Percentiles rank a stretch among this genome's conserved stretches.
phyloP scores from a whole-genome alignment of 441 rosid species.

The Syzygium syzygioides region DNA sequence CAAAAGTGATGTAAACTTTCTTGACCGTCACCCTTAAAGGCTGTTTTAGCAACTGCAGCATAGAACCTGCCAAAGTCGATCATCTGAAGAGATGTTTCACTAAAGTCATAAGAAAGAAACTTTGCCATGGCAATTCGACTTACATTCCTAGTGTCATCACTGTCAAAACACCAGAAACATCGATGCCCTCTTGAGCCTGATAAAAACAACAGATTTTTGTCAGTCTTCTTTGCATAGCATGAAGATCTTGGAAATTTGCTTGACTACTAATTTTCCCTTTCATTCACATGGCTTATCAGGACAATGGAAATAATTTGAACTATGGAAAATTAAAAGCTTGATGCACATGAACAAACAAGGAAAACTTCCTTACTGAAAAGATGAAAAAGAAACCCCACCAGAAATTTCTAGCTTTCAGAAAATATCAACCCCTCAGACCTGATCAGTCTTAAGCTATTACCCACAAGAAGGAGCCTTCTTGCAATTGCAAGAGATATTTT shows the following conservation, averaged over 20 bases:
- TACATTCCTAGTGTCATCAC: constrained; percentile 97
- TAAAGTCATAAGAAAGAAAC: constrained; percentile 4
- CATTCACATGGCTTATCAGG: background rate
- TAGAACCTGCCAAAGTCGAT: constrained; percentile 63
- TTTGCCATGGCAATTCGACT: constrained; percentile 19
- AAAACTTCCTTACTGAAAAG: background rate
- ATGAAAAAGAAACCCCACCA: background rate
- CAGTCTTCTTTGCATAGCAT: constrained; percentile 4
- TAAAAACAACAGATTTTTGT: constrained; percentile 17
- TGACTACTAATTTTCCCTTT: background rate
- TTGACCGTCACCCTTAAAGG: constrained; percentile 90
- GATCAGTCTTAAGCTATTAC: background rate
- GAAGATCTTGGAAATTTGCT: background rate
- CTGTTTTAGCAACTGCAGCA: constrained; percentile 86
- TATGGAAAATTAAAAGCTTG: background rate
- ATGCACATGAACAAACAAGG: background rate
- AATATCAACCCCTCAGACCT: background rate
- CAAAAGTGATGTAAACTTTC: constrained; percentile 94
- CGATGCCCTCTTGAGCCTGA: constrained; percentile 87
- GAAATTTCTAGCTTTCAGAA: background rate
- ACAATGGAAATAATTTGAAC: background rate
- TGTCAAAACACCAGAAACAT: constrained; percentile 83
- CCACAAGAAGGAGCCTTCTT: background rate
- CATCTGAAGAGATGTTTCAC: constrained; percentile 7
- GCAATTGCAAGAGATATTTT: background rate